A percentile compares a stretch with the other conserved stretches of the same genome.
Evolutionary conservation across 169 alveolate genomes (phyloP).

Genomic region (Besnoitia besnoiti): DNA sequence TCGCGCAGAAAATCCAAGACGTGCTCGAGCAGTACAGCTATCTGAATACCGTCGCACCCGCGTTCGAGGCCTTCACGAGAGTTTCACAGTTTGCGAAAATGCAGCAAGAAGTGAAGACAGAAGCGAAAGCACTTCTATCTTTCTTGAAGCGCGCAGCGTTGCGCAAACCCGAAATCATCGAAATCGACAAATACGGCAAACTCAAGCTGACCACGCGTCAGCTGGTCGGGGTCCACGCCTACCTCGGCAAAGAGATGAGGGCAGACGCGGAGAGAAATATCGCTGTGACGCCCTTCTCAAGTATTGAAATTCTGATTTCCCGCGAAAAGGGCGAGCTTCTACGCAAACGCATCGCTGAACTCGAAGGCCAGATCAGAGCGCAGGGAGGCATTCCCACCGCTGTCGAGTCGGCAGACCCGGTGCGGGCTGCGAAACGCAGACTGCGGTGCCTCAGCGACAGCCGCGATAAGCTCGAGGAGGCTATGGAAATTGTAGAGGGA

Average conservation of each 20-base stretch:
- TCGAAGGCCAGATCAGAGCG: background rate
- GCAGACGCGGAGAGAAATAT: background rate
- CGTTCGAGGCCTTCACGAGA: background rate
- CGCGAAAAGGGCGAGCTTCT: background rate
- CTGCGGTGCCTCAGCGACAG: background rate
- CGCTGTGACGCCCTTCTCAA: background rate
- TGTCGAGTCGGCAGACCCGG: background rate
- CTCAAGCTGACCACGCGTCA: background rate
- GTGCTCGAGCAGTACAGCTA: background rate
- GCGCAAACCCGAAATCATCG: background rate
- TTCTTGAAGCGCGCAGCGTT: background rate
- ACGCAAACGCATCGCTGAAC: background rate
- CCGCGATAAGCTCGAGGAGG: background rate
- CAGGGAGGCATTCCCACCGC: background rate
- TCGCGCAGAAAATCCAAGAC: background rate
- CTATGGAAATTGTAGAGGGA: background rate
- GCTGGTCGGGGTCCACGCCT: background rate
- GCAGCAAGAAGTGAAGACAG: background rate
- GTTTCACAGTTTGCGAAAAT: background rate
- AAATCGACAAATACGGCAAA: background rate
- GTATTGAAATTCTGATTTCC: background rate
- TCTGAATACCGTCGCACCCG: background rate
- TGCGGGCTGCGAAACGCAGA: background rate
- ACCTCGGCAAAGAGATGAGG: background rate
- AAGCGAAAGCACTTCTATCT: background rate